Evolutionary conservation across 2,329 filamentous ascomycete species (phyloP), one percentile per base, ranked within the genome.

Genomic region (Colletotrichum sp.): DNA sequence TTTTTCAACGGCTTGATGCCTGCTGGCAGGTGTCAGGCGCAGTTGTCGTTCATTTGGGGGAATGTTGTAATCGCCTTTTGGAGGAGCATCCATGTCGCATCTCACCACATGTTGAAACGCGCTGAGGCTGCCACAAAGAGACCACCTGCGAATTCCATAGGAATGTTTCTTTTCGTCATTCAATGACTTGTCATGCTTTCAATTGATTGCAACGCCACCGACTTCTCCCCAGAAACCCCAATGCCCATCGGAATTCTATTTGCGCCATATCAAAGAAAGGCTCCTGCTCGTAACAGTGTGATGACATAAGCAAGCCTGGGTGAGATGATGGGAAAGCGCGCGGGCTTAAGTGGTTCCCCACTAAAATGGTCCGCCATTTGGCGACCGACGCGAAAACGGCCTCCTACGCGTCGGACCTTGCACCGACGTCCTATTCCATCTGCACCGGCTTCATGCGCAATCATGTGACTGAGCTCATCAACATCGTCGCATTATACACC

Each of bases 361-460:
- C 65, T 69, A 72, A 67, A 73, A 10, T 36, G 32, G n/a, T 34
- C 18, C 44, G 66, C 71, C 30, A 30, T 52, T 34, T 65, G 65
- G 55, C 52, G 44, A 66, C 44, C 44, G 64, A 76, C 74, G 74
- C 74, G 74, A 73, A 67, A 73, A 72, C 36, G 49, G 59, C 32
- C 55, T 72, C 55, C 34, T 30, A 74, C 74, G 74, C 74, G 74
- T 76, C 64, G 44, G 74, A 64, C 49, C 36, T 36, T 49, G n/a
- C 44, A 49, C 44, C n/a, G 36, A 71, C 62, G 62, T 39, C n/a
- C 74, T 21, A 69, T 64, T 52, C 57, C 70, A 74, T 28, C 55
- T 34, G 36, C 55, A 36, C 36, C 21, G 52, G 21, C 52, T 60
- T 49, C 30, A 26, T 44, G 26, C 44, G 71, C 32, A 52, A 71